These are phyloP conservation scores for Ogataea angusta DNA, from an alignment of 805 yeast genomes.

Conservation along the genomic window DNA sequence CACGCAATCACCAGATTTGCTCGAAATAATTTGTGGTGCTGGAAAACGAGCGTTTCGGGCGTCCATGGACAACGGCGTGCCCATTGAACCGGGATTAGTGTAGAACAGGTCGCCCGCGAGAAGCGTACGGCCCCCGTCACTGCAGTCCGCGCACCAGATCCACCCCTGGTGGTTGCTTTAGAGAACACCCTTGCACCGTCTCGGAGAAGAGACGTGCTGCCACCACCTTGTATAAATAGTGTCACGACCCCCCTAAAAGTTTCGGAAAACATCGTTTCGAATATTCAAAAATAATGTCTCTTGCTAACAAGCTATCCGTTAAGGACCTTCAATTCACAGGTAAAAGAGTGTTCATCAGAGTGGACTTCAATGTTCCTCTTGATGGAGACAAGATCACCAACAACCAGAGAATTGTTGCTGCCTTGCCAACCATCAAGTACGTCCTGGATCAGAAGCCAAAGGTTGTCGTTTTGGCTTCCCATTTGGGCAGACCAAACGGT, in stretches of 20 bases:
- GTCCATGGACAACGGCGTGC: no score
- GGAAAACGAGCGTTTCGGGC: no score
- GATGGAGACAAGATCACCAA: conserved; percentile 97
- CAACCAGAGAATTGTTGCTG: conserved; percentile 99
- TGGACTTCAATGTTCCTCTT: conserved; percentile 92
- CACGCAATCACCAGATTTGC: neutral
- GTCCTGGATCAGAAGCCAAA: conserved; percentile 90
- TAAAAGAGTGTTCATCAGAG: conserved; percentile 98
- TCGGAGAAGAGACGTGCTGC: conserved; percentile 13
- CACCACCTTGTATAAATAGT: conserved; percentile 3
- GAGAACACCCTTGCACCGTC: conserved; percentile 7
- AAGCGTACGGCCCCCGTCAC: no score
- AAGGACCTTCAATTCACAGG: conserved; percentile 81
- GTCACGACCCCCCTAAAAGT: conserved; percentile 5
- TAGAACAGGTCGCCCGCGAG: no score
- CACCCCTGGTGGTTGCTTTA: neutral
- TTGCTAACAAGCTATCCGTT: conserved; percentile 89
- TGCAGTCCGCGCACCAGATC: no score
- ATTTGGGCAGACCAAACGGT: conserved; percentile 99
- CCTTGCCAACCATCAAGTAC: conserved; percentile 96
- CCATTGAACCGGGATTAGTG: no score
- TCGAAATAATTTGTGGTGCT: neutral
- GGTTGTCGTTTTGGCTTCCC: conserved; percentile 91
- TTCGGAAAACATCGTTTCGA: conserved; percentile 9
- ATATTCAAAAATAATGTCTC: conserved; percentile 61